phyloP scores from a whole-genome alignment of 495 filamentous ascomycete genomes.

The Pyrenula massariospora region DNA sequence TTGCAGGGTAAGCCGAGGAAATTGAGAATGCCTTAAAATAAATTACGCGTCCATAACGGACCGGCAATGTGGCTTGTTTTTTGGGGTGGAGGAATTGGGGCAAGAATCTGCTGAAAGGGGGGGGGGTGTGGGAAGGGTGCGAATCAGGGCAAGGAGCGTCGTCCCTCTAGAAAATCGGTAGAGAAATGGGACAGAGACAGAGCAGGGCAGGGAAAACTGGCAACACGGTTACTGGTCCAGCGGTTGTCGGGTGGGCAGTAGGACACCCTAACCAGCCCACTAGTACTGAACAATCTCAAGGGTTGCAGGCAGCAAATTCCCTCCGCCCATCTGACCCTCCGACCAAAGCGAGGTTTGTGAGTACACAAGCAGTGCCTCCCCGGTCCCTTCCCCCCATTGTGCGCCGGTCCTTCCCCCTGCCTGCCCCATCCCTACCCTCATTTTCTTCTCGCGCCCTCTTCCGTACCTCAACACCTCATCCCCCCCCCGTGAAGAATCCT shows the following conservation, averaged over 20 bases:
- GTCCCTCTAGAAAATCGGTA: no score
- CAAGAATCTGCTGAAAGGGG: background rate
- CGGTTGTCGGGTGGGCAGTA: background rate
- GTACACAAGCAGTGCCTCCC: background rate
- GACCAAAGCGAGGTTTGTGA: background rate
- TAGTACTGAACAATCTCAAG: background rate
- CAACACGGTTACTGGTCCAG: background rate
- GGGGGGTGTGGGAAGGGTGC: background rate
- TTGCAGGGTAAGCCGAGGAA: background rate
- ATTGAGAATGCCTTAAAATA: background rate
- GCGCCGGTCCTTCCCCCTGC: background rate
- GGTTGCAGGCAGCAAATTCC: background rate
- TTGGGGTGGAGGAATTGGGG: background rate
- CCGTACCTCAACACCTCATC: no score
- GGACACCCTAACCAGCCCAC: background rate
- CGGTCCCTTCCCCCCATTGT: background rate
- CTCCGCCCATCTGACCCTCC: background rate
- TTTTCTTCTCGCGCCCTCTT: background rate
- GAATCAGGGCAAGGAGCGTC: background rate
- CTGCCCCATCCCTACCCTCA: background rate
- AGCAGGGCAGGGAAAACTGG: background rate
- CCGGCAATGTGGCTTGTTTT: background rate
- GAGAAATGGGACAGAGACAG: background rate
- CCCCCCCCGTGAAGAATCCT: background rate
- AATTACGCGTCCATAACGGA: background rate